Base-by-base conservation (phyloP, 2,329 filamentous ascomycete genomes). In the Pseudomassariella vexata region DNA sequence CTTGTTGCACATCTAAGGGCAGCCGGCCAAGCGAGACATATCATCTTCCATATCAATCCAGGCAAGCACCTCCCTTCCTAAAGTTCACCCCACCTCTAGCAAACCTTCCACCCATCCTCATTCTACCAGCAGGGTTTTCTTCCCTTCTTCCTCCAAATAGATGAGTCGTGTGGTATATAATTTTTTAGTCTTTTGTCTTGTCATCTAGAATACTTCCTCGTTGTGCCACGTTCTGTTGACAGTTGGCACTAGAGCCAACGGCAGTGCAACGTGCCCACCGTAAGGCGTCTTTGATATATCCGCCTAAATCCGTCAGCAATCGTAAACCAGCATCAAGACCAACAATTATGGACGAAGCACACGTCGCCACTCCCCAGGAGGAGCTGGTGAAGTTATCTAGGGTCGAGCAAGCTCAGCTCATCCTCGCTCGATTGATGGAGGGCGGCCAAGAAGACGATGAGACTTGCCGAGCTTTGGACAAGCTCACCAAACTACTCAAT, bases 341-440 rank as follows among this genome's bases (percentile, higher is more conserved):
- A n/a, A n/a, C n/a, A n/a, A n/a, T n/a, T n/a, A 56, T 56, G 53
- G 52, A 54, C 19, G 46, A 56, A 30, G 39, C 42, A 6, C 36
- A 44, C n/a, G 37, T 47, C 15, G 34, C 40, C n/a, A 30, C 47
- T 23, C 41, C 50, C 17, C 40, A 44, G n/a, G 45, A 49, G 34
- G 42, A 47, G 26, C 42, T 50, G 40, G 42, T 36, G 27, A 49
- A 49, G 36, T 33, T 51, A 12, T 40, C 37, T 36, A 41, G 29
- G 24, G 25, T 46, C 46, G 80, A 85, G 50, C 67, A 82, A 49
- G 82, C 83, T 35, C 75, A 82, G 49, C 75, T 94, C 36, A 79
- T 90, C 45, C 77, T 95, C 44, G 89, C 89, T 16, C 83, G 85
- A 49, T 67, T 95, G 46, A 94, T 95, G 80, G 86, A 94, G 55